Evolutionary conservation across 805 yeast species (phyloP), one percentile per base, ranked within the genome.

Genomic region (Saccharomycopsis fermentans): DNA sequence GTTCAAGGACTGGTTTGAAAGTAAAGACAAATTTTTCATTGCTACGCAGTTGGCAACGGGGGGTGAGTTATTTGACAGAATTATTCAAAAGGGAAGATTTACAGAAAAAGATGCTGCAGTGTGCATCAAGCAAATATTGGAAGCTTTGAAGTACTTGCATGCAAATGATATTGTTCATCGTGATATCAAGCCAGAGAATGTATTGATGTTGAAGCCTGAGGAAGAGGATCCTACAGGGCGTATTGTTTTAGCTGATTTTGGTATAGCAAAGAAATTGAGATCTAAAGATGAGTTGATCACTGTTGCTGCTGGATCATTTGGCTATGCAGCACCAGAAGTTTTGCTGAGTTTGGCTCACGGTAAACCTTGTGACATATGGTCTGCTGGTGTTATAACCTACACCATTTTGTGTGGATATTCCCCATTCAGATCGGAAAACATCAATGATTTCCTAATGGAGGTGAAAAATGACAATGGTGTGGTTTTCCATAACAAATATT

Each of bases 241-340:
- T 57, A 77, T 92, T 37, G 97, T 91, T 11, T 75, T 92, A 63
- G 97, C 97, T 0, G 99, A 92, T 73, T 92, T 92, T 71, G 99
- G 99, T 55, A 94, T 92, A 62, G 97, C 98, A 36, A 89, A 89
- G 70, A 79, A 81, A 65, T 73, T 92, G 63, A 75, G 77, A 59
- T 70, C 76, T 12, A 77, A 81, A 3, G 79, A 82, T 64, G 89
- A 86, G 58, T 73, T 81, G 60, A 74, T 89, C 60, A 82, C 78
- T 35, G 75, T 85, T 24, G 84, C 87, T 48, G 96, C 96, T 0
- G 98, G 98, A 1, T 87, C 96, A 0, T 84, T 89, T 71, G 98
- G 99, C 1, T 92, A 92, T 70, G 97, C 96, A 36, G 98, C 98
- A 0, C 99, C 99, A 0, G 99, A 92, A 68, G 90, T 92, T 6